Conservation (phyloP, 2,329 filamentous ascomycete species). For the Didymella keratinophila region DNA sequence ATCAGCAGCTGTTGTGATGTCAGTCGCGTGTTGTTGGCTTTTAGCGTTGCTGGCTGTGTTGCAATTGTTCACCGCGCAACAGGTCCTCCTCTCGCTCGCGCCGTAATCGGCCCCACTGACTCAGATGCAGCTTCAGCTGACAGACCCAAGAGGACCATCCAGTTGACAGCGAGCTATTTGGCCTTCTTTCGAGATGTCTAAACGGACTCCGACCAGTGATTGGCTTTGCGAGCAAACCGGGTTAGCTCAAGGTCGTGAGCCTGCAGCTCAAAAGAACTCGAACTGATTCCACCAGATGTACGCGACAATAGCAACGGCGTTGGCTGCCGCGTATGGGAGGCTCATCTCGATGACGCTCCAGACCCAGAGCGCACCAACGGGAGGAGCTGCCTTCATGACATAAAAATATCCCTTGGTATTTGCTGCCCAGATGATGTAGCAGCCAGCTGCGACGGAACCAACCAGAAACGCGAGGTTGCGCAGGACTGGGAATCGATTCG, state of each 20-base stretch:
- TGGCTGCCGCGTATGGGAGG: constrained; percentile 69
- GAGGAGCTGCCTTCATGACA: constrained; percentile 91
- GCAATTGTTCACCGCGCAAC: neutral
- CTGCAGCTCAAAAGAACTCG: constrained; percentile 50
- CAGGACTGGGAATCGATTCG: constrained; percentile 54
- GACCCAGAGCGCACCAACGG: constrained; percentile 87
- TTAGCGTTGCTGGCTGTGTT: neutral
- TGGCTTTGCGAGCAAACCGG: too few species aligned
- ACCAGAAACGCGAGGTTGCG: constrained; percentile 67
- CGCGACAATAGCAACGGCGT: constrained; percentile 58
- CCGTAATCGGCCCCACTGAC: neutral
- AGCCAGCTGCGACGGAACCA: constrained; percentile 69
- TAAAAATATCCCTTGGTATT: constrained; percentile 83
- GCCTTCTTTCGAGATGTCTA: neutral
- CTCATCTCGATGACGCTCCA: constrained; percentile 92
- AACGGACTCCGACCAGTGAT: neutral
- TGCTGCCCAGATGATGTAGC: constrained; percentile 81
- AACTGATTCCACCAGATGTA: constrained; percentile 66
- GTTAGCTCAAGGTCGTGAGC: neutral
- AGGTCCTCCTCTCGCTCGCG: neutral
- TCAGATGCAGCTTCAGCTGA: neutral
- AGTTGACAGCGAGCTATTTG: neutral
- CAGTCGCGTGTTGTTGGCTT: neutral
- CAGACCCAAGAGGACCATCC: neutral
- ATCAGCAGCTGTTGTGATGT: neutral